These are phyloP conservation scores for Kodamaea kakaduensis DNA, from an alignment of 805 yeast genomes.

Conservation along the genomic window DNA sequence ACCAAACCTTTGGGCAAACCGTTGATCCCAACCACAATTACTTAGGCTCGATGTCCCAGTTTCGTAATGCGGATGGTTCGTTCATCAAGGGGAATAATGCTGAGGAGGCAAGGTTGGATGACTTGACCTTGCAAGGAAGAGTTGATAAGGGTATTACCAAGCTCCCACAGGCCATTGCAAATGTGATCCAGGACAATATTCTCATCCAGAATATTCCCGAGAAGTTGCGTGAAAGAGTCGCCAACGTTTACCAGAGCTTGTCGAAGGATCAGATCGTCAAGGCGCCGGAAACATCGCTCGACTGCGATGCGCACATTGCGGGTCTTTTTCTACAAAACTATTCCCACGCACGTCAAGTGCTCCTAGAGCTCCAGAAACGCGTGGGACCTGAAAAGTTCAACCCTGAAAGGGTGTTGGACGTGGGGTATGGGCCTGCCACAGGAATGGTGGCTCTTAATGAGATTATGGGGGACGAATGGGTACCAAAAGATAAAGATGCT, in stretches of 20 bases:
- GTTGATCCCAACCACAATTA: constrained; percentile 4
- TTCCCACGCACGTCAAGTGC: constrained; percentile 60
- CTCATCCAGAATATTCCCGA: constrained; percentile 59
- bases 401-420: constrained; percentile 69
- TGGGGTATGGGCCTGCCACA: constrained; percentile 89
- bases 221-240: constrained; percentile 58
- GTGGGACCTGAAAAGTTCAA: constrained; percentile 48
- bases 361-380: constrained; percentile 60
- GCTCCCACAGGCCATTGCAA: constrained; percentile 55
- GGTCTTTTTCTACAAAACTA: constrained; percentile 79
- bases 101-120: constrained; percentile 54
- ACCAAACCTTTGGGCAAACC: constrained; percentile 6
- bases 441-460: constrained; percentile 89
- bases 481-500: constrained; percentile 63
- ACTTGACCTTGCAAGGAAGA: constrained; percentile 54
- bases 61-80: constrained; percentile 37
- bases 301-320: constrained; percentile 78
- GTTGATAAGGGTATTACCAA: constrained; percentile 47
- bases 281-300: constrained; percentile 39
- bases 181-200: constrained; percentile 62
- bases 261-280: constrained; percentile 52
- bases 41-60: constrained; percentile 24
- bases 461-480: constrained; percentile 61
- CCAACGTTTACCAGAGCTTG: constrained; percentile 49
- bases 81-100: constrained; percentile 41